Conservation (phyloP, 345 rosid genomes). For the Ceriops zippeliana region DNA sequence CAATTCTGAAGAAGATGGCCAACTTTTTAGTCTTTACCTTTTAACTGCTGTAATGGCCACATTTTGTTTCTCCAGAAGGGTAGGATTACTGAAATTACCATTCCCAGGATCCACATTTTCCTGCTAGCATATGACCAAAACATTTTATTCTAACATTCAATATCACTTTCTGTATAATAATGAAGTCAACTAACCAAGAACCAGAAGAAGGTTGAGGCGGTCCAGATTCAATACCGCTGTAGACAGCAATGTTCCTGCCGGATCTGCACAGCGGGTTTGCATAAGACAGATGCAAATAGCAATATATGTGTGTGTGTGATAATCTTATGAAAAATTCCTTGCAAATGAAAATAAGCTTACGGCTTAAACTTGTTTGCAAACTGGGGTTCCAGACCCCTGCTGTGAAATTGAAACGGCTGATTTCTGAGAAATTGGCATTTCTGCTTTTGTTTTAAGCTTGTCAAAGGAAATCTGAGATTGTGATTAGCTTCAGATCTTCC, state of each 20-base stretch:
- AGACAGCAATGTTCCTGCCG: conserved; percentile 24
- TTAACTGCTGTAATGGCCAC: conserved; percentile 36
- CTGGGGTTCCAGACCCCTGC: background rate
- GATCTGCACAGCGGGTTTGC: background rate
- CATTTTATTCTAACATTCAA: too few relatives aligned
- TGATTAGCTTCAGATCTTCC: too few relatives aligned
- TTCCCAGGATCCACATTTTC: conserved; percentile 52
- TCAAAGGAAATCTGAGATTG: background rate
- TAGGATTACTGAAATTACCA: conserved; percentile 34
- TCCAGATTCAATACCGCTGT: conserved; percentile 24
- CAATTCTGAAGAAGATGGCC: background rate
- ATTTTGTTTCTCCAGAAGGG: conserved; percentile 41
- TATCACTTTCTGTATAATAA: too few relatives aligned
- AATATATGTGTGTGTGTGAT: background rate
- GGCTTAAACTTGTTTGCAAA: background rate
- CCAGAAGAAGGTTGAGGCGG: conserved; percentile 20
- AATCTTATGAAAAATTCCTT: background rate
- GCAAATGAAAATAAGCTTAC: background rate
- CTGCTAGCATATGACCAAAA: conserved; percentile 23
- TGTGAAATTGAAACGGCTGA: background rate
- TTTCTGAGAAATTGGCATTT: background rate
- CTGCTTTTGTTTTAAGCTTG: background rate
- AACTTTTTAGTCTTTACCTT: conserved; percentile 23
- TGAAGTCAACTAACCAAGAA: conserved; percentile 22
- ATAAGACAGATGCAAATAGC: background rate